Base-by-base conservation (phyloP, 2,329 filamentous ascomycete genomes). In the Pseudogymnoascus sp. region DNA sequence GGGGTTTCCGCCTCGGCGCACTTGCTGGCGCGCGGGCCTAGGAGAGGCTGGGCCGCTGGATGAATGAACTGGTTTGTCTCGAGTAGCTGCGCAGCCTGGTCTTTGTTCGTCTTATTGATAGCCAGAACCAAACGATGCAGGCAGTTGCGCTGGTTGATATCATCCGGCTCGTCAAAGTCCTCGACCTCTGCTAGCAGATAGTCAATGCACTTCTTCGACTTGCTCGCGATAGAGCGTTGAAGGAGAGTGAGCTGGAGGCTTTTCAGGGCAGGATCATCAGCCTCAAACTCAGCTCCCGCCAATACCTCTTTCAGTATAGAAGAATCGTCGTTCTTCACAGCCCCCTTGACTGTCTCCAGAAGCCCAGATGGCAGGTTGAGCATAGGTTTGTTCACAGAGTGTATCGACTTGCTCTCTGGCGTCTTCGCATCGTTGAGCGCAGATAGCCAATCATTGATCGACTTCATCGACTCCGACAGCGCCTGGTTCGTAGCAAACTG, bases 81-180 rank as follows among this genome's bases (percentile, higher is more conserved):
- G 67, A 71, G 49, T 67, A 69, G 68, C 58, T 77, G 76, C 37
- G 80, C 79, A 7, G 81, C 80, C 12, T 82, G 80, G 68, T 86
- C 83, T 3, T 60, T 60, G 33, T 60, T 60, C 11, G 88, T 86
- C 59, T 93, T 86, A 16, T 93, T 92, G 68, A 97, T 95, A 19
- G 92, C 88, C 64, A 97, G 95, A 43, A 99, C 89, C 2, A 97
- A 80, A 7, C 94, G 87, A 73, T 99, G 94, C 59, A 99, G 85
- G 72, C 91, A 94, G 72, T 97, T 99, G 11, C 94, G 88, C 69
- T 89, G 87, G 75, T 97, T 96, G 72, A 99, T 91, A 71, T 97
- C 94, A 68, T 96, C 90, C 2, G 89, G 84, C 71, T 96, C 92
- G 59, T 96, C 87, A 2, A 97, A 80, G 1, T 83, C 86, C 49